Evolutionary conservation across 371 early-diverging fungal genomes (phyloP), one percentile per base, ranked within the genome.

Genomic region (Mucor circinelloides): DNA sequence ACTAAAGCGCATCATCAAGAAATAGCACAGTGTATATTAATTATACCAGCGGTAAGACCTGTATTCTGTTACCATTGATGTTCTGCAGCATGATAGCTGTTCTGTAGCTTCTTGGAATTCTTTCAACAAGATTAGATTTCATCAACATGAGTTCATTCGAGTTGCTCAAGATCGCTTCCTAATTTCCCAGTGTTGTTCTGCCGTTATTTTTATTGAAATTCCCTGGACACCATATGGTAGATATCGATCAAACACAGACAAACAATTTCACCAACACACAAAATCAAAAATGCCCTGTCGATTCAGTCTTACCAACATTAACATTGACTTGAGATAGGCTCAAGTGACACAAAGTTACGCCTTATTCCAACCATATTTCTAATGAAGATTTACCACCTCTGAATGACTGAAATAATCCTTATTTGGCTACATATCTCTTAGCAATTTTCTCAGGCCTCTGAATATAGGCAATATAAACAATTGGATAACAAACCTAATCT

Each of bases 301-400:
- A n/a, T n/a, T n/a, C n/a, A n/a, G n/a, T 46, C 9, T 2, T 46
- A n/a, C 9, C 3, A 19, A 21, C 19, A 19, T 46, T 19, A 19
- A 19, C 21, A 21, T 46, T 21, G n/a, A 46, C n/a, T 10, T 21
- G n/a, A 9, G 10, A 4, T 10, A 21, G n/a, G 0, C 10, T 46
- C 40, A 40, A 46, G 54, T 54, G 30, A 54, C 30, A 54, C 54
- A 54, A 57, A 57, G 57, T 57, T 57, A 32, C 57, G 32, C 57
- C 32, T 57, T 57, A 57, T 25, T 28, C 27, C 28, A 6, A 54
- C 12, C 21, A 54, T 54, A 54, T 54, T 54, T 54, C 25, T 54
- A 54, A 54, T 54, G 32, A 57, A 57, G 1, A 21, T 46, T 21
- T 46, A 46, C 19, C 46, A 7, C 46, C 21, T 19, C 19, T 21